Evolutionary conservation across 495 filamentous ascomycete species (phyloP).

Genomic region (Penicillium paradoxum): DNA sequence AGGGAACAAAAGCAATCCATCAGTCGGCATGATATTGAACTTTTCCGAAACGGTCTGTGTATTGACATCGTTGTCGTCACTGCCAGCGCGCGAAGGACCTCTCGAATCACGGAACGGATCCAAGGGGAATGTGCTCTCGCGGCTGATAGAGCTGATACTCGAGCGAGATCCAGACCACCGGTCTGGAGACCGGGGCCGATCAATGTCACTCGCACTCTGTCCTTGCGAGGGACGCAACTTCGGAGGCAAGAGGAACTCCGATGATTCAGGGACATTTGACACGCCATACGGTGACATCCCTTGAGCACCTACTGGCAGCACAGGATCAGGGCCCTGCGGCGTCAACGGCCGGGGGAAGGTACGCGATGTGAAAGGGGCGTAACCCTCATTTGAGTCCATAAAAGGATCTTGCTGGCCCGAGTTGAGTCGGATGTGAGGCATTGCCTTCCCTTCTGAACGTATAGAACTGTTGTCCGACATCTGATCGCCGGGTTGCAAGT

Average conservation of each 20-base stretch:
- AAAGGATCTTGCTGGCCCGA: constrained; percentile 52
- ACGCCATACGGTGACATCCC: constrained; percentile 27
- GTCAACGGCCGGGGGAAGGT: constrained; percentile 25
- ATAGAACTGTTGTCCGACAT: constrained; percentile 21
- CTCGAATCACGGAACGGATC: constrained; percentile 52
- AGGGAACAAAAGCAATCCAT: constrained; percentile 64
- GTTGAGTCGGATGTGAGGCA: constrained; percentile 57
- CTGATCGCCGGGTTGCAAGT: not conserved
- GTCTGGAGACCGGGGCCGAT: not conserved
- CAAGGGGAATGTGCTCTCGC: constrained; percentile 44
- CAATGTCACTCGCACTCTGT: not conserved
- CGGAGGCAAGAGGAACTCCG: constrained; percentile 58
- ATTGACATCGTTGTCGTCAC: constrained; percentile 63
- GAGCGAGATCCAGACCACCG: constrained; percentile 14
- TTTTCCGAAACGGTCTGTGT: constrained; percentile 76
- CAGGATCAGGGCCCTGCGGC: constrained; percentile 11
- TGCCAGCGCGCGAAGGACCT: constrained; percentile 55
- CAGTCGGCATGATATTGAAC: constrained; percentile 70
- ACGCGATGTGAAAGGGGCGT: constrained; percentile 22
- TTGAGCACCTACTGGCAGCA: constrained; percentile 10
- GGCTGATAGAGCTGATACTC: constrained; percentile 38
- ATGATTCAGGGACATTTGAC: constrained; percentile 44
- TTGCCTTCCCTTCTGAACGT: constrained; percentile 5
- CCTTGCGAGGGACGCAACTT: constrained; percentile 21
- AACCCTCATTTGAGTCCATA: constrained; percentile 25